Percentiles rank a stretch among this genome's conserved stretches.
Conservation (phyloP, 2,329 filamentous ascomycete genomes). For the Hypoxylon sp. region DNA sequence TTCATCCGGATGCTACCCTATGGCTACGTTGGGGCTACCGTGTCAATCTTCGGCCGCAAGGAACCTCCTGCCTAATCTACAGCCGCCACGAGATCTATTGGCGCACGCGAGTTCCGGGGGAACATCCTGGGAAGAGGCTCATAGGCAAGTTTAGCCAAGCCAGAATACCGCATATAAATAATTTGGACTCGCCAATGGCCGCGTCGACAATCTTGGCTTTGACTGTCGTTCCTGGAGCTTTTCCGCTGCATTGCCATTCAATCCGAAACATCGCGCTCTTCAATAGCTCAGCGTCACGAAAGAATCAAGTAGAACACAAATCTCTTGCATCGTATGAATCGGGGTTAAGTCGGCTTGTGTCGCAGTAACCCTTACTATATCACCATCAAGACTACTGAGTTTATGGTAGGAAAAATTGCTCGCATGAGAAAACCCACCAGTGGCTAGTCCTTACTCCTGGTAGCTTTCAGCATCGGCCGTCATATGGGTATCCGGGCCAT, state of each 20-base stretch:
- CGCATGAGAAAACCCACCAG: constrained; percentile 3
- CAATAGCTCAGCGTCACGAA: constrained; percentile 1
- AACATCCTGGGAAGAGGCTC: constrained; percentile 19
- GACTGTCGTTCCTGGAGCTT: not conserved
- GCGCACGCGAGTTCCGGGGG: constrained; percentile 1
- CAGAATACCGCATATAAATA: constrained; percentile 9
- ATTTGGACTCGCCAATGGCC: not conserved
- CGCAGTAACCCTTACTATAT: constrained; percentile 12
- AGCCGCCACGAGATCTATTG: constrained; percentile 14
- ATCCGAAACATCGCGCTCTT: not conserved
- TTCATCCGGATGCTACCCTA: constrained; percentile 26
- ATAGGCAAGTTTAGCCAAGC: constrained; percentile 27
- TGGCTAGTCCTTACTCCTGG: not conserved
- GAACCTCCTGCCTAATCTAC: constrained; percentile 8
- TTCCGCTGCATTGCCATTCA: constrained; percentile 12
- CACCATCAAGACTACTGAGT: constrained; percentile 6
- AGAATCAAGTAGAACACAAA: not conserved
- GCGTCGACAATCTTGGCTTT: not conserved
- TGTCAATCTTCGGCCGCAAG: constrained; percentile 20
- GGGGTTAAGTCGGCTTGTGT: constrained; percentile 5
- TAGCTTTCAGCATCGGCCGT: constrained; percentile 11
- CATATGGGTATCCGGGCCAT: constrained; percentile 1
- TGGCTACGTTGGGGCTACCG: not conserved
- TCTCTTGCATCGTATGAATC: not conserved
- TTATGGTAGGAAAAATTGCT: constrained; percentile 15